phyloP scores from a whole-genome alignment of 257 asterid genomes.

The Fraxinus pennsylvanica region DNA sequence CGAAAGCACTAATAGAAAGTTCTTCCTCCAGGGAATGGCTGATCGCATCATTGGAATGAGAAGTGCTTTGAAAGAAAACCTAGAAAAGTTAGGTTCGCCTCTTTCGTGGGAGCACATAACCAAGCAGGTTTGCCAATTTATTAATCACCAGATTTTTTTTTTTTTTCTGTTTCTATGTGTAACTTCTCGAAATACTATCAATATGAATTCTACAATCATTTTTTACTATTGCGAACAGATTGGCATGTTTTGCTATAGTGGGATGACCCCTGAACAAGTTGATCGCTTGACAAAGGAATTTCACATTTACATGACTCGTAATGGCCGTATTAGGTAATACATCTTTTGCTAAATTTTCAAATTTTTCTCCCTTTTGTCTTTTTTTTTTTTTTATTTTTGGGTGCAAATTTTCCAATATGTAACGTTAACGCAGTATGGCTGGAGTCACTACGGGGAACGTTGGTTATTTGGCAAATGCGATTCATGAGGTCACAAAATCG shows the following conservation, averaged over 20 bases:
- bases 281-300: constrained; percentile 84
- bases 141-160: not conserved
- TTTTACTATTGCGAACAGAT: constrained; percentile 47
- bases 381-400: not conserved
- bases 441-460: constrained; percentile 94
- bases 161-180: not conserved
- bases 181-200: not conserved
- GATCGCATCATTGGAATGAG: constrained; percentile 96
- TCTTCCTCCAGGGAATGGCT: constrained; percentile 79
- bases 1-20: not conserved
- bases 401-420: not conserved
- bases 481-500: constrained; percentile 81
- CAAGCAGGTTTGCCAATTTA: constrained; percentile 63
- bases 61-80: constrained; percentile 70
- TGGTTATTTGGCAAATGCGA: constrained; percentile 87
- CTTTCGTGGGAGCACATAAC: constrained; percentile 95
- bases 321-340: constrained; percentile 92
- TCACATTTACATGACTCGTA: constrained; percentile 93
- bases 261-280: constrained; percentile 97
- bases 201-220: not conserved
- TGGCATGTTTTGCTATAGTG: constrained; percentile 99
- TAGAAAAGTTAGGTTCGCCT: constrained; percentile 85
- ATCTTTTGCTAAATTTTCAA: not conserved
- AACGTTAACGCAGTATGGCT: constrained; percentile 72
- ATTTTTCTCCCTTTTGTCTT: not conserved